A percentile compares a stretch with the other conserved stretches of the same genome.
phyloP scores from a whole-genome alignment of 139 green algal species.

The Chlorella sp. region DNA sequence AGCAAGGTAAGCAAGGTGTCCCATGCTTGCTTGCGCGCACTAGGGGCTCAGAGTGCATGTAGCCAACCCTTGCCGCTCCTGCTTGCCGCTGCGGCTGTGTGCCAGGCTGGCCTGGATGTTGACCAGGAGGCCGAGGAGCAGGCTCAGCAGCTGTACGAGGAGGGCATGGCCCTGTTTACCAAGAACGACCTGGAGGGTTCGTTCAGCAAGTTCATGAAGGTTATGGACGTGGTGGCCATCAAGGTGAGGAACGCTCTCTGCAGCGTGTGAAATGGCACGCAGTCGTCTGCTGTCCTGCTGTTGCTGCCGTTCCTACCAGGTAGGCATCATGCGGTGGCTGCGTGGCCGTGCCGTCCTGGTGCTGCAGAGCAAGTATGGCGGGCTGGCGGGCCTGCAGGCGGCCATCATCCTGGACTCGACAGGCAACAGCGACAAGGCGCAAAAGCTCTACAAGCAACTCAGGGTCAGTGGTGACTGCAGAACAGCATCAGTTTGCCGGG shows the following conservation, averaged over 20 bases:
- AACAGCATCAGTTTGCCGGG: too few relatives aligned
- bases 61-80: too few relatives aligned
- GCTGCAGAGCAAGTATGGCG: constrained; percentile 48
- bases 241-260: too few relatives aligned
- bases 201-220: constrained; percentile 37
- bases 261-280: background rate
- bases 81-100: background rate
- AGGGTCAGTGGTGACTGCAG: constrained; percentile 37
- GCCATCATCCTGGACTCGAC: constrained; percentile 83
- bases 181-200: constrained; percentile 26
- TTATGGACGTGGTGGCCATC: constrained; percentile 20
- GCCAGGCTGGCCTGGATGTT: constrained; percentile 42
- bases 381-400: constrained; percentile 58
- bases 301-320: background rate
- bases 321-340: background rate
- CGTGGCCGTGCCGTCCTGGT: constrained; percentile 1
- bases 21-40: too few relatives aligned
- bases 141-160: constrained; percentile 19
- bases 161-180: constrained; percentile 26
- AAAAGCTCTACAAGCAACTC: constrained; percentile 55
- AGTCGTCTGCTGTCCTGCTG: background rate
- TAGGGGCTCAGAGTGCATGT: too few relatives aligned
- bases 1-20: constrained; percentile 7
- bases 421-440: constrained; percentile 45
- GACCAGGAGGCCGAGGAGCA: constrained; percentile 37